Evolutionary conservation across 768 basidiomycete species (phyloP).

Genomic region (Rossbeevera mucosa): DNA sequence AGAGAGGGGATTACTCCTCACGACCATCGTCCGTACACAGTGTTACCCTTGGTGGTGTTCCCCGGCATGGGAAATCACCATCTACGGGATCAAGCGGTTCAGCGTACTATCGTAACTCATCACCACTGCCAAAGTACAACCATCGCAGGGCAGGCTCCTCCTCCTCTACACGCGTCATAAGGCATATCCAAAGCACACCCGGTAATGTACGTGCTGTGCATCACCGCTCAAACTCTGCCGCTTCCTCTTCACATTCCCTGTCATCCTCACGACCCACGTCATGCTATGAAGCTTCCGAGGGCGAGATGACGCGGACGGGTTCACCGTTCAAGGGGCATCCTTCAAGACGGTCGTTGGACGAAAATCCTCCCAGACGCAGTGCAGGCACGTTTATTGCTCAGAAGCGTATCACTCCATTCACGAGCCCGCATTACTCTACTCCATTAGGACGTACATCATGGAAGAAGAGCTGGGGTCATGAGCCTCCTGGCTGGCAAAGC

Average conservation of each 20-base stretch:
- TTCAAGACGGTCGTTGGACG: conserved; percentile 49
- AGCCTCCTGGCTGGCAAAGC: conserved; percentile 81
- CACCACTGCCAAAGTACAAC: conserved; percentile 68
- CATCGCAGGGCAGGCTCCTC: conserved; percentile 79
- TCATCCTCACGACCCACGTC: conserved; percentile 75
- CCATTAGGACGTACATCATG: conserved; percentile 68
- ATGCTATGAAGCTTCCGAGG: conserved; percentile 70
- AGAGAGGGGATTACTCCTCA: conserved; percentile 71
- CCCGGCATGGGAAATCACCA: conserved; percentile 67
- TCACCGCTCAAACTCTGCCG: conserved; percentile 66
- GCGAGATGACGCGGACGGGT: conserved; percentile 55
- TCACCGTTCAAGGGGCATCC: conserved; percentile 56
- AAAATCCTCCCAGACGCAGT: conserved; percentile 36
- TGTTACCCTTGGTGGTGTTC: conserved; percentile 48
- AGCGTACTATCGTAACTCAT: conserved; percentile 57
- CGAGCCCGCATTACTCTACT: conserved; percentile 46
- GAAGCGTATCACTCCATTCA: conserved; percentile 72
- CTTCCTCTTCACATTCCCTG: conserved; percentile 75
- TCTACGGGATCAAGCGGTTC: conserved; percentile 77
- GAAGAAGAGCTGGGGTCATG: conserved; percentile 87
- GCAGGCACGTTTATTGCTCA: conserved; percentile 74
- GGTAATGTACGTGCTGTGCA: conserved; percentile 45
- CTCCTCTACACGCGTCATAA: conserved; percentile 75
- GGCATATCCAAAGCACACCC: conserved; percentile 49
- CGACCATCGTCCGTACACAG: conserved; percentile 86